These are phyloP conservation scores for Colletotrichum acutatum DNA, from an alignment of 2,329 filamentous ascomycete genomes.

Conservation along the genomic window DNA sequence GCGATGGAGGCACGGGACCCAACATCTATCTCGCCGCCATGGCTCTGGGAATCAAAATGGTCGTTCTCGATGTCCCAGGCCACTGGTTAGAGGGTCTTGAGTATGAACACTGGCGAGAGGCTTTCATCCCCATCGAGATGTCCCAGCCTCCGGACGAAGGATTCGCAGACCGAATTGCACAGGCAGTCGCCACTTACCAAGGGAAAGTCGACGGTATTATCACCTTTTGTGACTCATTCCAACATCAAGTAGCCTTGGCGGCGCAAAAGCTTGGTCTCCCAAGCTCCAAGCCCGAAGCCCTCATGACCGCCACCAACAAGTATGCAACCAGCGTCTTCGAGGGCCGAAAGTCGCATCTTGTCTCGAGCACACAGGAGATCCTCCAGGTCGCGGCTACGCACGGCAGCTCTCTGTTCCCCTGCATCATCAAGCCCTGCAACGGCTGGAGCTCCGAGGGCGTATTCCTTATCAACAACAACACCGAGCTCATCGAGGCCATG, in stretches of 20 bases:
- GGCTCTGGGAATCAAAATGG: neutral
- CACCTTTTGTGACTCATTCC: neutral
- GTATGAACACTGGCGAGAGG: neutral
- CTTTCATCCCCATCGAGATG: neutral
- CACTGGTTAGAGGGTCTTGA: neutral
- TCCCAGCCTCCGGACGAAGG: neutral
- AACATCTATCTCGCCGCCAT: neutral
- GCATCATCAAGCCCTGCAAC: slow-evolving; percentile 50
- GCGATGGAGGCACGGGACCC: neutral
- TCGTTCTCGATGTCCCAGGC: neutral
- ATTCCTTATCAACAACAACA: slow-evolving; percentile 41
- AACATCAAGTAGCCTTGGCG: neutral
- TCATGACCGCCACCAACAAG: neutral
- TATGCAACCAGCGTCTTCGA: neutral
- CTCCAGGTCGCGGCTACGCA: neutral
- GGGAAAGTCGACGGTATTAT: neutral
- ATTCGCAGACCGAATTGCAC: neutral
- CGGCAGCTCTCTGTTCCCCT: slow-evolving; percentile 38
- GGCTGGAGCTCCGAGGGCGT: slow-evolving; percentile 48
- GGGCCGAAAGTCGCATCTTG: neutral
- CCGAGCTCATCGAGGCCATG: slow-evolving; percentile 42
- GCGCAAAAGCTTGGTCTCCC: neutral
- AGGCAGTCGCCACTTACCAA: neutral
- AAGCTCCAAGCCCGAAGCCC: neutral
- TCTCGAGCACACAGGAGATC: neutral